Evolutionary conservation across 371 early-diverging fungal species (phyloP).

Genomic region (Lichtheimia ornata): DNA sequence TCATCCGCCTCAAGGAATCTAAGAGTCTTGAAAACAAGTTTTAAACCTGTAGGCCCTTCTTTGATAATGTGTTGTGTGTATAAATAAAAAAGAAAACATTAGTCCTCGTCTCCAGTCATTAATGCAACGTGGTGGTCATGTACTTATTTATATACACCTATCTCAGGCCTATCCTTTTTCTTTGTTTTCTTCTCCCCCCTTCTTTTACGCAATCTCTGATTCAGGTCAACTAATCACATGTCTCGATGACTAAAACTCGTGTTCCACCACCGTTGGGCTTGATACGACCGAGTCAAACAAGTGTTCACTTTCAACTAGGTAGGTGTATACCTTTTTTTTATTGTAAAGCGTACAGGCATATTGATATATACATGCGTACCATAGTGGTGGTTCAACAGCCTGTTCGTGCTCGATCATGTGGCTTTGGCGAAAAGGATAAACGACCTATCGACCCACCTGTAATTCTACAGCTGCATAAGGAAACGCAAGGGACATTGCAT

Average conservation of each 20-base stretch:
- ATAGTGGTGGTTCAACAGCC: conserved; percentile 62
- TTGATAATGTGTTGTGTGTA: neutral
- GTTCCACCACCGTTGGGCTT: conserved; percentile 22
- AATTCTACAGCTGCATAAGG: conserved; percentile 46
- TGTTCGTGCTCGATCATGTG: conserved; percentile 65
- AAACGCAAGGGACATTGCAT: conserved; percentile 3
- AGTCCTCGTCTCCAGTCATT: too few species aligned
- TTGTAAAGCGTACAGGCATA: neutral
- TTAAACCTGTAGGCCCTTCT: conserved; percentile 20
- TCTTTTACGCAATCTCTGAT: neutral
- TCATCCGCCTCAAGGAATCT: conserved; percentile 61
- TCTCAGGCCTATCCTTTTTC: neutral
- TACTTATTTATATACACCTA: neutral
- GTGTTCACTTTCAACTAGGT: conserved; percentile 17
- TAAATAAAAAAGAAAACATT: neutral
- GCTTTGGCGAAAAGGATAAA: conserved; percentile 72
- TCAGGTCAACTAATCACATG: too few species aligned
- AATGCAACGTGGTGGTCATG: neutral
- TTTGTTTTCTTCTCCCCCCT: neutral
- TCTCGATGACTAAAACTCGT: neutral
- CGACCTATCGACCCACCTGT: conserved; percentile 73
- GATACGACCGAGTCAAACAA: conserved; percentile 15
- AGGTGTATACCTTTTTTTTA: neutral
- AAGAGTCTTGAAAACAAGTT: conserved; percentile 59
- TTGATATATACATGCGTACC: too few species aligned